A percentile compares a stretch with the other conserved stretches of the same genome.
These are phyloP conservation scores for Allantophomopsis lycopodina DNA, from an alignment of 2,329 filamentous ascomycete genomes.

Conservation along the genomic window DNA sequence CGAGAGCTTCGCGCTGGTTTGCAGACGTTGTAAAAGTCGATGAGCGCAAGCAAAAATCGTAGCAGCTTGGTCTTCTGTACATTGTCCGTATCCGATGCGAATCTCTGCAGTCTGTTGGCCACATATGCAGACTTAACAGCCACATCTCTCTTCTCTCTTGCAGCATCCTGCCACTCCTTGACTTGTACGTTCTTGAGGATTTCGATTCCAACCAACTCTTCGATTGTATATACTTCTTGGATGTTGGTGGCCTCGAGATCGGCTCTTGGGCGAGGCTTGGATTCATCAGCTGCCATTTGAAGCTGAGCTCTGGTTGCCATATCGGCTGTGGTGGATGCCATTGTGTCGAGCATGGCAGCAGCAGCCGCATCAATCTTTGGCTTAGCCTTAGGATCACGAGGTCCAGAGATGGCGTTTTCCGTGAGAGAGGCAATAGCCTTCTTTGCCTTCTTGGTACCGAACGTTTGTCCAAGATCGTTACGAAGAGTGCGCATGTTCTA, in stretches of 20 bases:
- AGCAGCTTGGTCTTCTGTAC: slow-evolving; percentile 42
- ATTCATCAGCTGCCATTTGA: slow-evolving; percentile 47
- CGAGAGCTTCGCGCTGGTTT: slow-evolving; percentile 29
- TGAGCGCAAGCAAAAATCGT: slow-evolving; percentile 43
- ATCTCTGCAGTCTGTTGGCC: slow-evolving; percentile 39
- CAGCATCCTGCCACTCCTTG: slow-evolving; percentile 59
- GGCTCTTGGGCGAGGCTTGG: slow-evolving; percentile 60
- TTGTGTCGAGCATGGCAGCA: slow-evolving; percentile 46
- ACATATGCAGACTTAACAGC: slow-evolving; percentile 49
- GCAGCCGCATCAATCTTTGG: slow-evolving; percentile 40
- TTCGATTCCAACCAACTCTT: slow-evolving; percentile 51
- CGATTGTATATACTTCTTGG: slow-evolving; percentile 59
- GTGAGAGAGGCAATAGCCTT: slow-evolving; percentile 58
- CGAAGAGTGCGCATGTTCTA: slow-evolving; percentile 47
- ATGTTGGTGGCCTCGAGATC: slow-evolving; percentile 54
- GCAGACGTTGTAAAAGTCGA: slow-evolving; percentile 35
- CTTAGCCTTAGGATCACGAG: slow-evolving; percentile 17
- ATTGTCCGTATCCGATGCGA: slow-evolving; percentile 31
- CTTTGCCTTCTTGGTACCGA: slow-evolving; percentile 77
- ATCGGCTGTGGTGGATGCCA: slow-evolving; percentile 45
- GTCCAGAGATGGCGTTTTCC: slow-evolving; percentile 51
- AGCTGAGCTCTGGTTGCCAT: slow-evolving; percentile 56
- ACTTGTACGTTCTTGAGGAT: slow-evolving; percentile 55
- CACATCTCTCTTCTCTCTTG: slow-evolving; percentile 42
- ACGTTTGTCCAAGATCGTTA: slow-evolving; percentile 60